Evolutionary conservation across 805 yeast species (phyloP), one percentile per base, ranked within the genome.

Genomic region (Candida adriatica): DNA sequence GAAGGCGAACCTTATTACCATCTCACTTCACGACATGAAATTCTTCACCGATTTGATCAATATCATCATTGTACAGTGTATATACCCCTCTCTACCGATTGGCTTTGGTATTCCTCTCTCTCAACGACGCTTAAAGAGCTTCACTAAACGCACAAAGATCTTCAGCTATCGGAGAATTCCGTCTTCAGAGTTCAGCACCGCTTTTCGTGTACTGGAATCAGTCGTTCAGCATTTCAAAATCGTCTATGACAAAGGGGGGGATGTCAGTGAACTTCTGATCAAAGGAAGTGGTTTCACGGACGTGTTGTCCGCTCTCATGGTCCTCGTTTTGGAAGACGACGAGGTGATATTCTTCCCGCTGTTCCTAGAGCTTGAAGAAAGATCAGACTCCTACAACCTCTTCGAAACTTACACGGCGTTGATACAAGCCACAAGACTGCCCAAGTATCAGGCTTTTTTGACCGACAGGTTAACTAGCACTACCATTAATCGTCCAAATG

Each of bases 21-120:
- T 90, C 11, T 84, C 96, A 0, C 62, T 90, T 8, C 87, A 85
- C 46, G 97, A 92, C 52, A 76, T 90, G 68, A 81, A 77, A 50
- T 68, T 73, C 4, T 70, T 92, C 34, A 79, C 81, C 21, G 70
- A 66, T 15, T 49, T 90, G 26, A 54, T 81, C 13, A 80, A 78
- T 41, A 36, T 80, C 8, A 62, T 88, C 2, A 72, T 87, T 0
- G 55, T 80, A 2, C 79, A 77, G 41, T 88, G 94, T 0, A 64
- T 90, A 0, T 80, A 79, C 43, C 73, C 87, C 0, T 70, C 73
- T 30, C 39, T 85, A 1, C 71, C 77, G 0, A 37, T 52, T 7
- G 70, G 69, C 2, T 63, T 77, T 15, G 83, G 87, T 1, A 67
- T 84, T 3, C 83, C 90, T 0, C 48, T 79, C 17, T 76, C 68